phyloP scores from a whole-genome alignment of 371 early-diverging fungal species.

The Mortierella sp. region DNA sequence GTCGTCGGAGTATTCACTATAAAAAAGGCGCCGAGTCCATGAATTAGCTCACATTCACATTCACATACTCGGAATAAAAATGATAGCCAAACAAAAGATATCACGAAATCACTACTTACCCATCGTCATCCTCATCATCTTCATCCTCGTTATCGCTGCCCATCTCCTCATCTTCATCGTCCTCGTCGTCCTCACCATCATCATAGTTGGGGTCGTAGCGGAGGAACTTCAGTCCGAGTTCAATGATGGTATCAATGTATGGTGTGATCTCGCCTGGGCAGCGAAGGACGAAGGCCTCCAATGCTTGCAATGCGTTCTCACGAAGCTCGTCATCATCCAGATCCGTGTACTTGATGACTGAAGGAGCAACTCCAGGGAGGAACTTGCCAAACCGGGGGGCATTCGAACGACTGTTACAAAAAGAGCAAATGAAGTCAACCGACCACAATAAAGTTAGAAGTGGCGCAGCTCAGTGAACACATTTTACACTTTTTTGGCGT shows the following conservation, averaged over 20 bases:
- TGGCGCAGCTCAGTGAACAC: constrained; percentile 21
- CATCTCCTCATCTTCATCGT: constrained; percentile 81
- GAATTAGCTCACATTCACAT: not conserved
- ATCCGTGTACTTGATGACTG: constrained; percentile 69
- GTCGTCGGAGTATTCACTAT: constrained; percentile 82
- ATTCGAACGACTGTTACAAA: constrained; percentile 74
- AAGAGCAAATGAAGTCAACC: not conserved
- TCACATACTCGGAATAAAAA: constrained; percentile 18
- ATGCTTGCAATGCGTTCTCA: constrained; percentile 87
- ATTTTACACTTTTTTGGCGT: not conserved
- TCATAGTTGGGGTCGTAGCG: constrained; percentile 94
- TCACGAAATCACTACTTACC: constrained; percentile 64
- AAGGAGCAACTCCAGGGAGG: constrained; percentile 75
- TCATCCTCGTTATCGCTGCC: constrained; percentile 78
- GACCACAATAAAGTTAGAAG: constrained; percentile 6
- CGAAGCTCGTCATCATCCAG: constrained; percentile 89
- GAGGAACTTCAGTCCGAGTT: constrained; percentile 75
- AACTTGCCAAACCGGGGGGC: constrained; percentile 79
- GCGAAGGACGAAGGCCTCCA: constrained; percentile 86
- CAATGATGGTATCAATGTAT: constrained; percentile 74
- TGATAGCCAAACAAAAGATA: not conserved
- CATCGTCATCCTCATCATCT: constrained; percentile 83
- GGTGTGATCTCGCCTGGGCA: constrained; percentile 82
- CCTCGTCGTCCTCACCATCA: constrained; percentile 82
- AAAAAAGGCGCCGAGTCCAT: not conserved